phyloP scores from a whole-genome alignment of 148 eudicot species.

The Chenopodium formosanum region DNA sequence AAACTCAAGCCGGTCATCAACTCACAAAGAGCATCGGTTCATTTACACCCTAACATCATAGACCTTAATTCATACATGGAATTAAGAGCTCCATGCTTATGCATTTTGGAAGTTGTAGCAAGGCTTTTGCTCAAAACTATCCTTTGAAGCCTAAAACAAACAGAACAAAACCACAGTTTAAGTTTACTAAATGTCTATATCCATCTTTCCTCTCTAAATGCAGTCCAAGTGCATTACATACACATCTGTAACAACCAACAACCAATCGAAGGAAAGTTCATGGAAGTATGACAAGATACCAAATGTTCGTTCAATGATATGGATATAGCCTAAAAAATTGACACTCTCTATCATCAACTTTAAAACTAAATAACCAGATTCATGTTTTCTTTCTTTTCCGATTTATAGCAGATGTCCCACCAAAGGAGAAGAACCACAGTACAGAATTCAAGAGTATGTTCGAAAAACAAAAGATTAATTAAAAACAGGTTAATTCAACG shows the following conservation, averaged over 20 bases:
- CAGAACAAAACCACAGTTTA: no score
- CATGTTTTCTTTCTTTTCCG: not conserved
- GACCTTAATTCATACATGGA: no score
- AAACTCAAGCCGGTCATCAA: not conserved
- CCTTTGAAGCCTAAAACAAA: no score
- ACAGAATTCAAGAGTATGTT: not conserved
- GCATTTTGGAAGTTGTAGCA: not conserved
- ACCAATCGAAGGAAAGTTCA: not conserved
- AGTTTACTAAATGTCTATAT: not conserved
- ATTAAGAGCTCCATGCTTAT: not conserved
- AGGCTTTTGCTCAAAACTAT: not conserved
- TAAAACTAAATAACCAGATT: conserved; percentile 16
- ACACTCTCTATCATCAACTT: not conserved
- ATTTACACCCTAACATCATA: no score
- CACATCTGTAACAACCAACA: not conserved
- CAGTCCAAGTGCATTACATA: not conserved
- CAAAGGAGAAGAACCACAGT: not conserved
- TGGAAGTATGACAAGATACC: not conserved
- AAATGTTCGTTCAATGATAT: not conserved
- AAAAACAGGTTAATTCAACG: conserved; percentile 1
- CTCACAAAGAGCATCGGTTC: not conserved
- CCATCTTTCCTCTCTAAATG: conserved; percentile 7
- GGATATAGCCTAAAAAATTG: not conserved
- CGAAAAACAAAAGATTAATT: no score
- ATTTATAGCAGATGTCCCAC: conserved; percentile 5